Conservation (phyloP, 2,329 filamentous ascomycete genomes). For the Sporothrix schenckii region DNA sequence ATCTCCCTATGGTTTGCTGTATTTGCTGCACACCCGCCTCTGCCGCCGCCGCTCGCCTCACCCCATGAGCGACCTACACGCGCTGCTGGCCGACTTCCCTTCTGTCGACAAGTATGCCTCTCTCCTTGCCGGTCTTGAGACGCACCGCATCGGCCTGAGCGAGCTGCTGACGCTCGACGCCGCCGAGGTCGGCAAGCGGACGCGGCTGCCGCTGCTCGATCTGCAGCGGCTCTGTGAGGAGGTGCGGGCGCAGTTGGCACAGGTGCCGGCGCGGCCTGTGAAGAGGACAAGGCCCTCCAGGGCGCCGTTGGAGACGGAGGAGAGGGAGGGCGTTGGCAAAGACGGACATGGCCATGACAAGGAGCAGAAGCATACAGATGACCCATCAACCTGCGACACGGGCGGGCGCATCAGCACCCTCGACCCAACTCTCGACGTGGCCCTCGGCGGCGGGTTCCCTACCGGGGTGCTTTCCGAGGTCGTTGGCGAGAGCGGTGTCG, state of each 20-base stretch:
- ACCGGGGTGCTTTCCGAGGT: slow-evolving; percentile 84
- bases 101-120: slow-evolving; percentile 66
- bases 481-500: slow-evolving; percentile 88
- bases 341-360: neutral
- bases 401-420: slow-evolving; percentile 74
- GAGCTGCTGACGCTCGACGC: slow-evolving; percentile 86
- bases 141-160: slow-evolving; percentile 72
- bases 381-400: neutral
- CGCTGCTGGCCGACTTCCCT: slow-evolving; percentile 79
- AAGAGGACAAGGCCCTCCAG: neutral
- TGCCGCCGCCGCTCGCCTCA: neutral
- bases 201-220: slow-evolving; percentile 77
- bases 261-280: neutral
- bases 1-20: neutral
- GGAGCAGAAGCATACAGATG: slow-evolving; percentile 16
- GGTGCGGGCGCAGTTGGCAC: slow-evolving; percentile 29
- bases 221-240: slow-evolving; percentile 67
- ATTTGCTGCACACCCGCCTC: neutral
- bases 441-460: slow-evolving; percentile 81
- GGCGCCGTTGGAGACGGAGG: slow-evolving; percentile 34
- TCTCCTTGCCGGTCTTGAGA: slow-evolving; percentile 79
- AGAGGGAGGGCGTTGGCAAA: neutral
- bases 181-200: slow-evolving; percentile 81
- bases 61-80: slow-evolving; percentile 80
- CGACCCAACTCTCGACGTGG: slow-evolving; percentile 68